phyloP scores from a whole-genome alignment of 2,329 filamentous ascomycete genomes.

The Pseudogymnoascus sp. region DNA sequence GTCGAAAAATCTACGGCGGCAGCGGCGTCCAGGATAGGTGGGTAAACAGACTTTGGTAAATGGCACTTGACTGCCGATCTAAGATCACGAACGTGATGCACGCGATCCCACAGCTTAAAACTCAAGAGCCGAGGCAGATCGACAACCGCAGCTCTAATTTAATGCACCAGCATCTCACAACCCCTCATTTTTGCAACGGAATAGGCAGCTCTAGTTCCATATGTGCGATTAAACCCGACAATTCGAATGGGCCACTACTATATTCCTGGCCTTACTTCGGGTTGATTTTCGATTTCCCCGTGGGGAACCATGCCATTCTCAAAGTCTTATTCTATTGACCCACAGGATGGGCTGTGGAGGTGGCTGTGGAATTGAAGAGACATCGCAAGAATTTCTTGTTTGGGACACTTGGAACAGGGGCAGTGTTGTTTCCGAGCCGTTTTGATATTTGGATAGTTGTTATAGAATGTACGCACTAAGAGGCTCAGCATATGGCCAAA shows the following conservation, averaged over 20 bases:
- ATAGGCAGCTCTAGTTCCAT: background rate
- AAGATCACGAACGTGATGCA: background rate
- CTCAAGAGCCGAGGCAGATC: background rate
- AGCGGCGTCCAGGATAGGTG: background rate
- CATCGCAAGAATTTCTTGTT: background rate
- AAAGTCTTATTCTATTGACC: background rate
- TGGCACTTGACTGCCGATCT: constrained; percentile 2
- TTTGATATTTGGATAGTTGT: background rate
- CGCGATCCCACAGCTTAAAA: background rate
- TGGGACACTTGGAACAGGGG: background rate
- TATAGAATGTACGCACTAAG: background rate
- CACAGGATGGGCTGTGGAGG: background rate
- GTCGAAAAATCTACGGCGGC: background rate
- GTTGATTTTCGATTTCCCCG: background rate
- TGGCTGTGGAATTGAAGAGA: background rate
- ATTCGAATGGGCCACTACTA: background rate
- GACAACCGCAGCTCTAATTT: background rate
- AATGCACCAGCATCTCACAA: background rate
- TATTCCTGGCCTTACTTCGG: background rate
- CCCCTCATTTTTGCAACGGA: background rate
- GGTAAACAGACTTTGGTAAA: background rate
- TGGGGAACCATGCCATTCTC: background rate
- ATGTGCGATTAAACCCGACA: background rate
- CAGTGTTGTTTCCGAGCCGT: background rate
- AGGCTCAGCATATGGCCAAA: background rate